Base-by-base conservation (phyloP, 257 asterid species). In the Mentha longifolia region DNA sequence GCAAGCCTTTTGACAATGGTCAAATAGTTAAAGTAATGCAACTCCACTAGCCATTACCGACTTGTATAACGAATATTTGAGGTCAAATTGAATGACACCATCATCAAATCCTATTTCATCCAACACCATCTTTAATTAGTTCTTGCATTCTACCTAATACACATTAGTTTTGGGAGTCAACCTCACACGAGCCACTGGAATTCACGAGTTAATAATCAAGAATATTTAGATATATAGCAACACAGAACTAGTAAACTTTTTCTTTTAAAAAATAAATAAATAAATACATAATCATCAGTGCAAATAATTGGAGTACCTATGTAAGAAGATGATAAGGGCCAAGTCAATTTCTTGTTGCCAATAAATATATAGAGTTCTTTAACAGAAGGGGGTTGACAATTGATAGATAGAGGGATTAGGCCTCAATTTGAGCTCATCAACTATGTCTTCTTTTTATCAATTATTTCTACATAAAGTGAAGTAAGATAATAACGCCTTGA, bases 301-400 rank as follows among this genome's bases (percentile, higher is more conserved):
- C 25, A 22, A 22, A 22, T 22, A 22, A 22, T 22, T 22, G 25
- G 25, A 22, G 25, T 22, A 22, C 25, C 1, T 22, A 41, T 41
- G 12, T 41, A 7, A 41, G 12, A 41, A 57, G 42, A 68, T 25
- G 73, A 79, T 72, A 43, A 74, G 79, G 78, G 69, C 70, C 52
- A 80, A 84, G 89, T 86, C 83, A 84, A 79, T 82, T 74, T 80
- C 70, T 82, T 78, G 91, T 82, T 82, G 77, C 81, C 75, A 71
- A 72, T 77, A 33, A 70, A 70, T 71, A 68, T 64, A 65, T 59
- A 69, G 77, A 75, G 33, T 88, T 86, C 78, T 92, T 88, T 86
- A 74, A 77, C 33, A 43, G 51, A 37, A 72, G 67, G 87, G 87
- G 82, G 92, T 86, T 88, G 92, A 88, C 95, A 76, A 76, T 69